Conservation (phyloP, 805 yeast genomes). For the Kregervanrija delftensis region DNA sequence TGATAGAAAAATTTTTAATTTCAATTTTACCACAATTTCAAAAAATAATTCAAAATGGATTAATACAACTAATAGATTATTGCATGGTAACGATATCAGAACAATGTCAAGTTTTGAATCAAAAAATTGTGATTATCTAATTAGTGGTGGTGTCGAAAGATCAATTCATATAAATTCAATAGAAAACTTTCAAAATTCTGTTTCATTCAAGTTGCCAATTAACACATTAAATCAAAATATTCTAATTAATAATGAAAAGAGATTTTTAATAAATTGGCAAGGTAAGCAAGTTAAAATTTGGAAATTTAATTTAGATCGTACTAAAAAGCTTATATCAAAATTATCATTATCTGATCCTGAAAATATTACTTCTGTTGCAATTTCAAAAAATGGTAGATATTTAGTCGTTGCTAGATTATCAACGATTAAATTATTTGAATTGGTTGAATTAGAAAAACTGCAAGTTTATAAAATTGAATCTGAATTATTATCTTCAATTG, state of each 20-base stretch:
- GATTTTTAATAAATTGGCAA: constrained; percentile 68
- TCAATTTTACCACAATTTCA: constrained; percentile 40
- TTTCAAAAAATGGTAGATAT: constrained; percentile 58
- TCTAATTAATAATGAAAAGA: constrained; percentile 36
- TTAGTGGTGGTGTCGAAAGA: constrained; percentile 81
- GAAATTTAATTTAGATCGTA: constrained; percentile 38
- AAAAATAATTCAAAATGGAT: constrained; percentile 57
- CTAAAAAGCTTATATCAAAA: constrained; percentile 58
- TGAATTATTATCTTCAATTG: constrained; percentile 32
- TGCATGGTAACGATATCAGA: constrained; percentile 84
- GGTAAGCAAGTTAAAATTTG: constrained; percentile 79
- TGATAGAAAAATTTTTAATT: constrained; percentile 82
- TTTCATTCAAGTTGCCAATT: constrained; percentile 62
- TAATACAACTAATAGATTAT: constrained; percentile 62
- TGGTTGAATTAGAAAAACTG: constrained; percentile 35
- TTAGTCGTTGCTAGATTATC: constrained; percentile 68
- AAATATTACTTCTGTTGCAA: constrained; percentile 60
- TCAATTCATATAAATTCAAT: constrained; percentile 60
- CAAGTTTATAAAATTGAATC: constrained; percentile 51
- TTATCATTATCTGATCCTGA: constrained; percentile 68
- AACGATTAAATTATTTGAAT: constrained; percentile 60
- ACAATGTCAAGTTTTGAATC: constrained; percentile 66
- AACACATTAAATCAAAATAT: constrained; percentile 19
- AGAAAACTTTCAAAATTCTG: constrained; percentile 62
- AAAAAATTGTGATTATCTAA: constrained; percentile 57